These are phyloP conservation scores for Teratosphaeria gauchensis DNA, from an alignment of 2,329 filamentous ascomycete species.

Conservation along the genomic window DNA sequence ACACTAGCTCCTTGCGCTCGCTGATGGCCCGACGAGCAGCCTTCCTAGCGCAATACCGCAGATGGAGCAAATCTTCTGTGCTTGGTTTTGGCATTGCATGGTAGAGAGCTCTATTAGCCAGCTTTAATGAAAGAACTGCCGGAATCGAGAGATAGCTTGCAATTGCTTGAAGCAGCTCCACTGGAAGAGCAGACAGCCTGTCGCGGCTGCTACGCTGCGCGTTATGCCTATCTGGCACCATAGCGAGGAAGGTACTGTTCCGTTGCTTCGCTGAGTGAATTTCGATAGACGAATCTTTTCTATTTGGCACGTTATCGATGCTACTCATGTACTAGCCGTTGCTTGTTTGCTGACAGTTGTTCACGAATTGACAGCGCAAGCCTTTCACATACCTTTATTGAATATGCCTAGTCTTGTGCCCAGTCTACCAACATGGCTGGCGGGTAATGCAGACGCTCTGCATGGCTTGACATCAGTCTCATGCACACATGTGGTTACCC, in stretches of 20 bases:
- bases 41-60: constrained; percentile 15
- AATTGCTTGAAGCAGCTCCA: constrained; percentile 26
- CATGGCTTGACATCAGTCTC: constrained; percentile 3
- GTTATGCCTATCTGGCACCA: neutral
- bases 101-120: constrained; percentile 26
- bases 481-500: neutral
- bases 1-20: constrained; percentile 11
- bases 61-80: constrained; percentile 9
- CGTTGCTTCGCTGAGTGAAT: neutral
- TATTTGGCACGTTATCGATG: too few species aligned
- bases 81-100: constrained; percentile 9
- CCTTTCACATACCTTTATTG: neutral
- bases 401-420: too few species aligned
- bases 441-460: neutral
- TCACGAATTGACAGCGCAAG: neutral
- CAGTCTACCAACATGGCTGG: neutral
- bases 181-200: constrained; percentile 23
- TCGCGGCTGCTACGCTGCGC: neutral
- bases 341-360: too few species aligned
- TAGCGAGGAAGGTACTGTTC: constrained; percentile 2
- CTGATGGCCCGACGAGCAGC: constrained; percentile 15
- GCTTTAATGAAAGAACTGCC: constrained; percentile 29
- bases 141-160: constrained; percentile 27
- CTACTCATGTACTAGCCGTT: too few species aligned
- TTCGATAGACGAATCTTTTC: too few species aligned